Base-by-base conservation (phyloP, 2,329 filamentous ascomycete genomes). In the Fusarium citri region DNA sequence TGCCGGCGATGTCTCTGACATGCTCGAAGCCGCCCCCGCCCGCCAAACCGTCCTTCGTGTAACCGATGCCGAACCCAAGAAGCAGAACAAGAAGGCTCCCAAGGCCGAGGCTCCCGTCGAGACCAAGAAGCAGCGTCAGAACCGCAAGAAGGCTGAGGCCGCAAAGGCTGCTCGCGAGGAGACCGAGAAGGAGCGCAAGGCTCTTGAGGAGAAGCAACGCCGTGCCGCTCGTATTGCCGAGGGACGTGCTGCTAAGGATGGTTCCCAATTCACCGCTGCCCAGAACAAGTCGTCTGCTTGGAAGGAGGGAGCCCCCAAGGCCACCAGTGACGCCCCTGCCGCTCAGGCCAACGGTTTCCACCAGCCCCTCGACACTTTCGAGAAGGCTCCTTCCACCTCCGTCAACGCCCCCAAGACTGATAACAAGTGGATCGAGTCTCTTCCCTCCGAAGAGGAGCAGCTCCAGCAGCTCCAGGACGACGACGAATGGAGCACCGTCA, bases 41-140 rank as follows among this genome's bases (percentile, higher is more conserved):
- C 91, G 89, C 56, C 92, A 94, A 25, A 90, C 90, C 1, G 89
- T 97, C 49, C 85, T 98, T 66, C 92, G 92, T 66, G 85, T 98
- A 69, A 96, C 92, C 57, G 89, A 90, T 66, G 78, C 87, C 80
- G 76, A 87, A 81, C 78, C 89, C 86, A 82, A 86, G 77, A 87
- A 91, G 81, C 84, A 87, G 67, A 90, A 90, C 80, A 82, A 85
- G 68, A 89, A 89, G 81, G 84, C 87, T 74, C 82, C 85, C 71
- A 88, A 90, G 82, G 83, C 85, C 42, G 85, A 88, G 69, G 89
- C 93, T 79, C 86, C 87, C 50, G 87, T 87, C 20, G 92, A 97
- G 85, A 92, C 91, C 22, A 98, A 98, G 91, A 98, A 98, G 86
- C 93, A 97, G 84, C 91, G 94, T 64, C 94, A 98, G 84, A 96